These are phyloP conservation scores for Sporisorium reilianum DNA, from an alignment of 1,284 basidiomycete genomes.

Conservation along the genomic window DNA sequence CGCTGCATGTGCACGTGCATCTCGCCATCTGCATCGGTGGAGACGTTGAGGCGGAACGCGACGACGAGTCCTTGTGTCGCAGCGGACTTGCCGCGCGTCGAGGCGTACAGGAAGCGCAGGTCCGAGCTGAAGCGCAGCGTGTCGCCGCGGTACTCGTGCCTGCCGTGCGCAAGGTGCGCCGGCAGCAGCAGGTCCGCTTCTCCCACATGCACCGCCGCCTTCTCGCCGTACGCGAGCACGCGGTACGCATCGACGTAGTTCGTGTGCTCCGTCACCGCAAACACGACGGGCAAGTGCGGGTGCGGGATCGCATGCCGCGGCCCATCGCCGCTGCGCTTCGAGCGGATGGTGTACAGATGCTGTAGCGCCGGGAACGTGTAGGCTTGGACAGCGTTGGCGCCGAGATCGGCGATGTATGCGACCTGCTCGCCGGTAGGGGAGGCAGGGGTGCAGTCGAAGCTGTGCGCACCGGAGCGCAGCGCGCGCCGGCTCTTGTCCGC, in stretches of 20 bases:
- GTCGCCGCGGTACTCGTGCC: conserved; percentile 55
- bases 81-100: conserved; percentile 54
- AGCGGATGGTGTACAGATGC: conserved; percentile 31
- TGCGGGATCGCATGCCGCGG: conserved; percentile 62
- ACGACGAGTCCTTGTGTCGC: conserved; percentile 40
- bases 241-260: conserved; percentile 52
- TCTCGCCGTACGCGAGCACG: not conserved
- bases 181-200: conserved; percentile 33
- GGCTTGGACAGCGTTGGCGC: conserved; percentile 58
- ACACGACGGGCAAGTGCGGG: conserved; percentile 38
- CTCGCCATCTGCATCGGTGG: not conserved
- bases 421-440: conserved; percentile 15
- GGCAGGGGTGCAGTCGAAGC: conserved; percentile 39
- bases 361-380: conserved; percentile 40
- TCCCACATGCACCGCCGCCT: conserved; percentile 5
- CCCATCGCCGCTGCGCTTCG: conserved; percentile 48
- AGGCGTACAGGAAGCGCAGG: conserved; percentile 51
- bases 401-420: conserved; percentile 62
- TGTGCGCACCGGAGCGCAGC: conserved; percentile 58
- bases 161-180: not conserved
- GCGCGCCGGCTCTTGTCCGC: conserved; percentile 59
- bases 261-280: conserved; percentile 63
- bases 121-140: conserved; percentile 61
- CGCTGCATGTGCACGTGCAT: conserved; percentile 1
- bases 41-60: conserved; percentile 32